phyloP scores from a whole-genome alignment of 805 yeast species.

The Metschnikowia arizonensis region DNA sequence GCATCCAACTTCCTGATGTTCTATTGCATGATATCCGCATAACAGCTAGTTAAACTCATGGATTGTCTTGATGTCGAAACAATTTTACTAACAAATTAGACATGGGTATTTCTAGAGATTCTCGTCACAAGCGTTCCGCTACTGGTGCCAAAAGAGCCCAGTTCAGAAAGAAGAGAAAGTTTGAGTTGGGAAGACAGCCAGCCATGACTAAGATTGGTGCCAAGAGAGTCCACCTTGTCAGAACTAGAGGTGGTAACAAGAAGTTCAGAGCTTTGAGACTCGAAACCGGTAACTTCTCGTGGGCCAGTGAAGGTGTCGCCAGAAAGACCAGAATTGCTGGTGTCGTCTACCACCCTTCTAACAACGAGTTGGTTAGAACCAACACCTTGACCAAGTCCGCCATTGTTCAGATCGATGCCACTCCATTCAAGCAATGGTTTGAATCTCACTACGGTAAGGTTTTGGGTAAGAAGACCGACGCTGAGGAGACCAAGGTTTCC shows the following conservation, averaged over 20 bases:
- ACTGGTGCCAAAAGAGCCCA: constrained; percentile 99
- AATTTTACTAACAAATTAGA: constrained; percentile 20
- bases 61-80: background rate
- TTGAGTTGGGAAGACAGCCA: constrained; percentile 99
- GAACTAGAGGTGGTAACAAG: constrained; percentile 99
- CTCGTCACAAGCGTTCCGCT: constrained; percentile 99
- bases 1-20: too few relatives aligned
- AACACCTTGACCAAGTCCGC: constrained; percentile 99
- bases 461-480: constrained; percentile 77
- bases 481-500: constrained; percentile 58
- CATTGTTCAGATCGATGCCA: constrained; percentile 98
- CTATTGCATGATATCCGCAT: too few relatives aligned
- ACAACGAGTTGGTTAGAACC: constrained; percentile 99
- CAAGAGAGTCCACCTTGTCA: constrained; percentile 98
- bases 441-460: constrained; percentile 96
- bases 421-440: constrained; percentile 99
- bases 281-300: constrained; percentile 98
- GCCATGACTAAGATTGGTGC: constrained; percentile 99
- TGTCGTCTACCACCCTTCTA: constrained; percentile 99
- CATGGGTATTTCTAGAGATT: constrained; percentile 99
- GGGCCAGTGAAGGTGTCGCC: constrained; percentile 99
- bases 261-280: constrained; percentile 99
- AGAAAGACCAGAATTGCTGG: constrained; percentile 98
- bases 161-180: constrained; percentile 99
- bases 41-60: background rate